phyloP scores from a whole-genome alignment of 164 flowering plant species.

The Macadamia tetraphylla region DNA sequence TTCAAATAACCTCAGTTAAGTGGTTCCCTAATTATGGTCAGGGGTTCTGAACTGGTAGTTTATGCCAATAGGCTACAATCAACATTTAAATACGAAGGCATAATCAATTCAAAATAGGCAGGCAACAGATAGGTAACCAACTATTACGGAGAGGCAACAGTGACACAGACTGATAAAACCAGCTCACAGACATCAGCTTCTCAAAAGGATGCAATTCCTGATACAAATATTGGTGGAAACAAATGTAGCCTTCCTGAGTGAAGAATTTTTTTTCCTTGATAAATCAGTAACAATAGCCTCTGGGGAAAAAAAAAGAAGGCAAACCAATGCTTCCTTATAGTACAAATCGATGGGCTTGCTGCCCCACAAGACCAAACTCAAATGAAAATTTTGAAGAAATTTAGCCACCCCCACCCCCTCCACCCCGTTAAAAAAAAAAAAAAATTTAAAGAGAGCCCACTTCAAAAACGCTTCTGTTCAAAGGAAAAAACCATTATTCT shows the following conservation, averaged over 20 bases:
- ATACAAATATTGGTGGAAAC: neutral
- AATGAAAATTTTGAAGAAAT: neutral
- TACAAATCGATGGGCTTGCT: neutral
- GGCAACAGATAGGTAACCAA: neutral
- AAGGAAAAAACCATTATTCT: neutral
- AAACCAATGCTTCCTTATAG: no score
- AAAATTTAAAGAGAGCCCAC: neutral
- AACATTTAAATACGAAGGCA: no score
- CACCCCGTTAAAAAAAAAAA: neutral
- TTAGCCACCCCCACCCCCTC: no score
- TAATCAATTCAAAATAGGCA: no score
- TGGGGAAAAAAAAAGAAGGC: no score
- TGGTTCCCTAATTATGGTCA: no score
- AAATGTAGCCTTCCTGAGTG: neutral
- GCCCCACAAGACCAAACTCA: neutral
- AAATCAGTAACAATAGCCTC: no score
- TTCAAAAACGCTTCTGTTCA: neutral
- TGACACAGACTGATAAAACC: neutral
- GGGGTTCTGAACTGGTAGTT: no score
- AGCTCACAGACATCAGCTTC: neutral
- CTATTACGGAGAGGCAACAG: neutral
- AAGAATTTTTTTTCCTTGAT: neutral
- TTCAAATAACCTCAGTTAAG: no score
- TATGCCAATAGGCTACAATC: no score
- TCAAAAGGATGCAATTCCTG: neutral